Evolutionary conservation across 305 asterid species (phyloP).

Genomic region (Solanum hybrid): DNA sequence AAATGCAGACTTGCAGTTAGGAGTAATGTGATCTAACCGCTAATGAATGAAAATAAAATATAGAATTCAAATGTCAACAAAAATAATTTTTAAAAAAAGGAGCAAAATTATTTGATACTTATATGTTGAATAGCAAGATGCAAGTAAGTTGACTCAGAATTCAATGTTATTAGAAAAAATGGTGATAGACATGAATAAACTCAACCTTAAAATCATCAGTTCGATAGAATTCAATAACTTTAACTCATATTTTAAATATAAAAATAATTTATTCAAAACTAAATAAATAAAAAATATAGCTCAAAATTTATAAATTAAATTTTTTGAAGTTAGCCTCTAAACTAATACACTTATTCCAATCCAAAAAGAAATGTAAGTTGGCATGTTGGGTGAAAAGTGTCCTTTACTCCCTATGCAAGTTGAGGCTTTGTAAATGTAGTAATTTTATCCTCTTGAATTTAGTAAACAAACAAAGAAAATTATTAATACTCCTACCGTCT

Average conservation of each 20-base stretch:
- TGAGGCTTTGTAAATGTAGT: background rate
- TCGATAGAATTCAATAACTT: background rate
- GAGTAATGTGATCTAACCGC: background rate
- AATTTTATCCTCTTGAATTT: background rate
- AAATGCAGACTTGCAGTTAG: background rate
- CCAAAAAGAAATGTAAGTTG: background rate
- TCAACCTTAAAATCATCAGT: background rate
- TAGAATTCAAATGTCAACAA: background rate
- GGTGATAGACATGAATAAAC: background rate
- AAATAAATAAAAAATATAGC: background rate
- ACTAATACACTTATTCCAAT: background rate
- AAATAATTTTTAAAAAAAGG: rapidly evolving
- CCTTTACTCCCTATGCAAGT: background rate
- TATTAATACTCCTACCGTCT: background rate
- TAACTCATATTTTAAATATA: background rate
- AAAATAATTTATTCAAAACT: background rate
- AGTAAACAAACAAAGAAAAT: background rate
- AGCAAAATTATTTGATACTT: background rate
- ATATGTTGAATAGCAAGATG: background rate
- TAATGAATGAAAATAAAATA: background rate
- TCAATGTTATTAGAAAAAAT: background rate
- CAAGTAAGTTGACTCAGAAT: background rate
- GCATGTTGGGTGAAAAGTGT: background rate
- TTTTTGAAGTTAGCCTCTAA: background rate
- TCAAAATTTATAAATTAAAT: background rate